phyloP scores from a whole-genome alignment of 345 rosid genomes.

The Syzygium aromaticum region DNA sequence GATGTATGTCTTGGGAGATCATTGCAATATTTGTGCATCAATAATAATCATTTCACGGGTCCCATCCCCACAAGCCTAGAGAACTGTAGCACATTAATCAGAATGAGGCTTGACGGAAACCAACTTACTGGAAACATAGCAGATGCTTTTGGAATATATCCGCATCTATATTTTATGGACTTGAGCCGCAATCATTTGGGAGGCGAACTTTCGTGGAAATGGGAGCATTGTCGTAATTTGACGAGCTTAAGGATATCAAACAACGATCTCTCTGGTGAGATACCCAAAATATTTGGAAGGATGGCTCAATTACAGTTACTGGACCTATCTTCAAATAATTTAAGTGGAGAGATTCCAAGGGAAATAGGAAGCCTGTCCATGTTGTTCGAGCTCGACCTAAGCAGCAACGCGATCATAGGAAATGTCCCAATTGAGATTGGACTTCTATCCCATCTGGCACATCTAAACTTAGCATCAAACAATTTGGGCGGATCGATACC shows the following conservation, averaged over 20 bases:
- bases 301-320: background rate
- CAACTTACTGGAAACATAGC: background rate
- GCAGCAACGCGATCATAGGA: background rate
- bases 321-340: background rate
- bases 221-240: background rate
- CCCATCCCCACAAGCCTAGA: background rate
- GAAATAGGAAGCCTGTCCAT: background rate
- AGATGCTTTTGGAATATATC: background rate
- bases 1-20: background rate
- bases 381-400: background rate
- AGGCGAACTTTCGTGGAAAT: background rate
- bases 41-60: background rate
- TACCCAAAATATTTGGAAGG: background rate
- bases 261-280: background rate
- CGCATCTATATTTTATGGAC: background rate
- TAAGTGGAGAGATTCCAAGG: background rate
- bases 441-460: background rate
- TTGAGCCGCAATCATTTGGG: background rate
- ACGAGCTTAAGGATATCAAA: background rate
- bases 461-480: background rate
- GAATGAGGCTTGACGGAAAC: background rate
- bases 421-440: background rate
- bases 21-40: background rate
- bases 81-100: background rate
- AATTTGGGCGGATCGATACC: background rate